A percentile compares a stretch with the other conserved stretches of the same genome.
These are phyloP conservation scores for Fraxinus angustifolia DNA, from an alignment of 305 asterid genomes.

Conservation along the genomic window DNA sequence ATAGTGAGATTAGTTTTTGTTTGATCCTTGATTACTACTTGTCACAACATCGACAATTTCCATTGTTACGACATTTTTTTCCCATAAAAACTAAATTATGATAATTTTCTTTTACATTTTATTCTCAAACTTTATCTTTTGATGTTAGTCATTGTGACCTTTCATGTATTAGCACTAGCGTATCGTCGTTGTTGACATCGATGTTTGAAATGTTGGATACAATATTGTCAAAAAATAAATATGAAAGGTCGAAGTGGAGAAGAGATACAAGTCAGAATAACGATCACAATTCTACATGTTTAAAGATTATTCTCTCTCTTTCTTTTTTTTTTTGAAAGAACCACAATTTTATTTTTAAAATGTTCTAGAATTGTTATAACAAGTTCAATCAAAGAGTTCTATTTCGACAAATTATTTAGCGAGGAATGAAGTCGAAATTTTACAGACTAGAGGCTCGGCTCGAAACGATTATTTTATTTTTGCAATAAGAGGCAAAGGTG, in stretches of 20 bases:
- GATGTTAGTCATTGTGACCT: not conserved
- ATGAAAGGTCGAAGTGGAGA: not conserved
- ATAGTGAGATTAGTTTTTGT: not conserved
- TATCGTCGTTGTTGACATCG: not conserved
- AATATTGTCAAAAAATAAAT: too few species aligned
- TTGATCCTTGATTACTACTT: not conserved
- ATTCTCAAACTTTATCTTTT: not conserved
- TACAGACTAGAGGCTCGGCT: not conserved
- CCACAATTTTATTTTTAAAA: not conserved
- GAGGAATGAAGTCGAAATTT: not conserved
- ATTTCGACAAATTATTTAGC: not conserved
- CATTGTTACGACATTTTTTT: not conserved
- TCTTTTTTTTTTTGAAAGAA: not conserved
- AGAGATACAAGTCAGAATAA: not conserved
- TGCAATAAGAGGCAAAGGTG: not conserved
- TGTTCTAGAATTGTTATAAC: not conserved
- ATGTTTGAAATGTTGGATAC: not conserved
- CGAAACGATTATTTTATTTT: too few species aligned
- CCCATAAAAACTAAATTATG: not conserved
- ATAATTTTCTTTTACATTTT: not conserved
- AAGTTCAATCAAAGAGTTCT: not conserved
- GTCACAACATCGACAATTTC: constrained; percentile 16
- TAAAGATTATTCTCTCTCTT: not conserved
- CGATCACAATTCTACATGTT: not conserved
- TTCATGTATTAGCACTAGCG: not conserved